Percentiles rank a stretch among this genome's conserved stretches.
Evolutionary conservation across 148 eudicot species (phyloP).

Genomic region (Selenicereus undatus): DNA sequence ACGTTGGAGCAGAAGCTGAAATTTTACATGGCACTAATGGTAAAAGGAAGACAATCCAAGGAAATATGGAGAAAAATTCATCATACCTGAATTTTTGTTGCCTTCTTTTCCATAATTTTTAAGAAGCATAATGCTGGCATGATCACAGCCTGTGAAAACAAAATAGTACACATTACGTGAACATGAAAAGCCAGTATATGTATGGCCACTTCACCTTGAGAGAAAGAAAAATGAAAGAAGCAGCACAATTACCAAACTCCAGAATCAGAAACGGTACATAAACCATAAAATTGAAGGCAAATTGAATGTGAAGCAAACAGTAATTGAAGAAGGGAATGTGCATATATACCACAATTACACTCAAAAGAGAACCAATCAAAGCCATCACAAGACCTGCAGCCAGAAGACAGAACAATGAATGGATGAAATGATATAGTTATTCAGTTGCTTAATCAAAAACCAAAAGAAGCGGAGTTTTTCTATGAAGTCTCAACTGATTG

Average conservation of each 20-base stretch:
- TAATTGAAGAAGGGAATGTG: neutral
- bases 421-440: neutral
- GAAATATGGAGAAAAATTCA: neutral
- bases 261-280: neutral
- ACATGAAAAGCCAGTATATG: neutral
- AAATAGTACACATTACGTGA: neutral
- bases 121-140: conserved; percentile 70
- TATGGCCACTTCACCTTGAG: neutral
- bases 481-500: no score
- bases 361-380: conserved; percentile 62
- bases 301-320: neutral
- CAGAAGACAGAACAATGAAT: neutral
- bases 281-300: neutral
- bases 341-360: conserved; percentile 57
- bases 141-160: conserved; percentile 50
- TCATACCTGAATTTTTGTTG: conserved; percentile 61
- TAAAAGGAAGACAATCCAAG: neutral
- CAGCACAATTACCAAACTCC: no score
- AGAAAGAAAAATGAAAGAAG: no score
- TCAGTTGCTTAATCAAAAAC: neutral
- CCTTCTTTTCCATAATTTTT: conserved; percentile 53
- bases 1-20: neutral
- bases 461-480: no score
- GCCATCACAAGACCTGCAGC: conserved; percentile 77
- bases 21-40: neutral